Evolutionary conservation across 1,284 basidiomycete species (phyloP), one percentile per base, ranked within the genome.

Genomic region (Leccinum proliferum): DNA sequence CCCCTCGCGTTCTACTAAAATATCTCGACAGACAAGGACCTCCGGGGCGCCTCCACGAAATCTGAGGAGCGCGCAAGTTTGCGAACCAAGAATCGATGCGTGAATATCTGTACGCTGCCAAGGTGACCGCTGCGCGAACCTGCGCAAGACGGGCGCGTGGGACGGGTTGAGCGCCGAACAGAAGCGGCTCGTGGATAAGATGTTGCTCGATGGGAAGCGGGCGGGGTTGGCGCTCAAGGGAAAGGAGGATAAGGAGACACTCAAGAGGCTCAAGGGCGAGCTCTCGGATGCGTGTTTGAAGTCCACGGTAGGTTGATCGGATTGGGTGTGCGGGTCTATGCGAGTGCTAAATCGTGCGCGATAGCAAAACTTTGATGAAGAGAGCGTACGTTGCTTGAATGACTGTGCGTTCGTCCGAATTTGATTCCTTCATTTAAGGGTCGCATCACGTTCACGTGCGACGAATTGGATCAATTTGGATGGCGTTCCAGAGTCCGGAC

Each of bases 131-230:
- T 0, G 81, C 67, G 82, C 85, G 72, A 88, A 89, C 69, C 78
- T 90, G 63, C 82, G 84, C 68, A 76, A 76, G 52, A 82, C 81
- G 25, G 84, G 85, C 4, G 73, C 77, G 65, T 85, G 80, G 77
- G 79, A 85, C 34, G 79, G 81, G 62, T 76, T 92, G 4, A 83
- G 78, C 18, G 64, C 81, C 0, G 91, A 93, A 69, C 84, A 91
- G 65, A 75, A 84, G 67, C 80, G 90, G 12, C 78, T 94, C 12
- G 80, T 93, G 9, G 89, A 93, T 43, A 89, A 90, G 75, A 83
- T 89, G 83, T 75, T 93, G 52, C 77, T 89, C 63, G 90, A 92
- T 64, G 89, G 92, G 9, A 90, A 82, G 67, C 82, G 92, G 11
- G 84, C 87, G 55, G 92, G 92, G 59, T 78, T 93, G 57, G 87